Percentiles rank a stretch among this genome's conserved stretches.
Conservation (phyloP, 2,329 filamentous ascomycete species). For the Ramularia endophylla region DNA sequence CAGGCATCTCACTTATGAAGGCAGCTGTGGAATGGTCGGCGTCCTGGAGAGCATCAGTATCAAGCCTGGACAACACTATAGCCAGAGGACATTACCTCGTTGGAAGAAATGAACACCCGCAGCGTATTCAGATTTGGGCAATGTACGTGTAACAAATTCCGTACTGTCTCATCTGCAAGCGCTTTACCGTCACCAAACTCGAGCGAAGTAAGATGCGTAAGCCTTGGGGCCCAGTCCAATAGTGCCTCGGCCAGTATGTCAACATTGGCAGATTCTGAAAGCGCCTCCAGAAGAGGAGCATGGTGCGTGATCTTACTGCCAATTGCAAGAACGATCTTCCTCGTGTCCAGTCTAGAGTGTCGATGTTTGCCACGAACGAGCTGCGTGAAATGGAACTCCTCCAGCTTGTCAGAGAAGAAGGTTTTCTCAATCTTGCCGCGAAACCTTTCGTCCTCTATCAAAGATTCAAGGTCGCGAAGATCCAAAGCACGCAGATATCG, state of each 20-base stretch:
- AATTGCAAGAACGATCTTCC: conserved; percentile 42
- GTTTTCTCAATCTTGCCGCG: conserved; percentile 53
- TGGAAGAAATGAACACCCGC: conserved; percentile 48
- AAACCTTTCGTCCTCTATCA: conserved; percentile 58
- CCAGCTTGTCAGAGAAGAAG: conserved; percentile 48
- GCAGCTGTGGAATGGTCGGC: conserved; percentile 44
- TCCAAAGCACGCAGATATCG: conserved; percentile 60
- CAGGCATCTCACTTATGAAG: conserved; percentile 52
- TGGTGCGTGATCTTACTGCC: conserved; percentile 38
- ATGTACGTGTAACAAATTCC: conserved; percentile 48
- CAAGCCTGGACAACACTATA: neutral
- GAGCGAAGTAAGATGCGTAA: conserved; percentile 54
- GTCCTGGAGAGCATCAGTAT: neutral
- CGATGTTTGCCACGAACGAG: conserved; percentile 23
- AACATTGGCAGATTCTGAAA: conserved; percentile 29
- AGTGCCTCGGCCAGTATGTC: conserved; percentile 51
- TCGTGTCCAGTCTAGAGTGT: conserved; percentile 33
- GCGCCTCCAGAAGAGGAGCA: conserved; percentile 49
- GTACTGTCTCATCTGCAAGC: conserved; percentile 49
- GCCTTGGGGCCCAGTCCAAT: conserved; percentile 52
- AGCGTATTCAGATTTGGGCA: conserved; percentile 59
- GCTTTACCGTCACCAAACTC: conserved; percentile 57
- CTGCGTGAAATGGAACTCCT: conserved; percentile 36
- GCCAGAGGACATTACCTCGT: conserved; percentile 18
- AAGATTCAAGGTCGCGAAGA: conserved; percentile 54